Evolutionary conservation across 176 grass and related monocot species (phyloP).

Genomic region (Zea mays): DNA sequence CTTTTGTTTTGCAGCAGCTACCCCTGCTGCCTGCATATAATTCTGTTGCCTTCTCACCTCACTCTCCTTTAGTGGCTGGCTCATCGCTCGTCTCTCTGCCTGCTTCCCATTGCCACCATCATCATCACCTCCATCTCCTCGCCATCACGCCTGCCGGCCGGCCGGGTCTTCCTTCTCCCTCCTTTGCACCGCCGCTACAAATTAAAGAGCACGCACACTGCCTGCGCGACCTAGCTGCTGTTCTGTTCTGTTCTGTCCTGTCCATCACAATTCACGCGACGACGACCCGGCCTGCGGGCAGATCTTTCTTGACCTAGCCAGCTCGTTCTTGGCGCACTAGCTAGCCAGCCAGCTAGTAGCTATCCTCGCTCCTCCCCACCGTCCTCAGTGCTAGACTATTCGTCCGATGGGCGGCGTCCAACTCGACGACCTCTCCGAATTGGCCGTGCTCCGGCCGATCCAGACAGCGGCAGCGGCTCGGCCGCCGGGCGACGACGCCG

Average conservation of each 20-base stretch:
- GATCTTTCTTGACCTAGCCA: not conserved
- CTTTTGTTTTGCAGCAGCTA: constrained; percentile 40
- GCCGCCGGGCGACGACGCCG: not conserved
- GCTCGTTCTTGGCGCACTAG: too few relatives aligned
- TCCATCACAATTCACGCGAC: not conserved
- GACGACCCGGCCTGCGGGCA: not conserved
- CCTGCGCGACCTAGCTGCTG: not conserved
- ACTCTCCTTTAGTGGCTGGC: not conserved
- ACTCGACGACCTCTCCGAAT: constrained; percentile 48
- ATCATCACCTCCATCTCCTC: constrained; percentile 61
- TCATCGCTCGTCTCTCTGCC: not conserved
- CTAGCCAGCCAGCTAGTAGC: too few relatives aligned
- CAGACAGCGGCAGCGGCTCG: constrained; percentile 1
- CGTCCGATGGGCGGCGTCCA: constrained; percentile 42
- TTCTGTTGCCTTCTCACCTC: constrained; percentile 50
- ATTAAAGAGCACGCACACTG: not conserved
- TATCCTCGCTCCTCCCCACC: not conserved
- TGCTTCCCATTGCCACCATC: constrained; percentile 37
- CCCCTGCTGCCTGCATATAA: constrained; percentile 59
- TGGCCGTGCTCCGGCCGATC: constrained; percentile 52
- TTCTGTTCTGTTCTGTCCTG: not conserved
- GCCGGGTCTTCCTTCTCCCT: constrained; percentile 22
- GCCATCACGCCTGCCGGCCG: constrained; percentile 40
- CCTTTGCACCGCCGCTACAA: constrained; percentile 34
- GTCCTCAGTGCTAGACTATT: not conserved